Conservation (phyloP, 139 green algal genomes). For the Chlorella sp. region DNA sequence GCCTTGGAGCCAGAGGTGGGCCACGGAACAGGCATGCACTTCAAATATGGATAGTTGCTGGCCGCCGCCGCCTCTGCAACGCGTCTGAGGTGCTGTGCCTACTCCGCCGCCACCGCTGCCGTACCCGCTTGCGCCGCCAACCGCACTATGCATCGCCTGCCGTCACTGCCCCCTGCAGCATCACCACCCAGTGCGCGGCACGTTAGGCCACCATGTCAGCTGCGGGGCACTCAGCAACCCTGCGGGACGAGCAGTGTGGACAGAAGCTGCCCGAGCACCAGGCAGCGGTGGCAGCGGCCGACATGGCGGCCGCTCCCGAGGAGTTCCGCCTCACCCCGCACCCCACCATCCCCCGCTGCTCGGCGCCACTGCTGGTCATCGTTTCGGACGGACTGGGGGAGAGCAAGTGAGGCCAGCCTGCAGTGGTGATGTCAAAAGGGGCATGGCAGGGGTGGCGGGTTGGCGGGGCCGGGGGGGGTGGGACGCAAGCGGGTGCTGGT, state of each 20-base stretch:
- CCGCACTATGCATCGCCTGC: too few species aligned
- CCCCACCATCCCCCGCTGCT: neutral
- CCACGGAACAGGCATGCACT: too few species aligned
- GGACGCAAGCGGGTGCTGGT: neutral
- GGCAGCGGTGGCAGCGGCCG: neutral
- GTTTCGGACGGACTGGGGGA: conserved; percentile 78
- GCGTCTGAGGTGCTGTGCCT: too few species aligned
- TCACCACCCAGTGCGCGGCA: too few species aligned
- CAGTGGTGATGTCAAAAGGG: neutral
- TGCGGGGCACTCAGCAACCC: neutral
- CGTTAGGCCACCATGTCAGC: too few species aligned
- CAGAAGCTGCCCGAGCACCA: conserved; percentile 3
- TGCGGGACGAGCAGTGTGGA: conserved; percentile 24
- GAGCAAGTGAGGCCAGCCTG: conserved; percentile 31
- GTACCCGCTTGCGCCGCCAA: too few species aligned
- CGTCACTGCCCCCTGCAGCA: too few species aligned
- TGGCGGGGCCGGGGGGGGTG: neutral
- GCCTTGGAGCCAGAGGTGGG: too few species aligned
- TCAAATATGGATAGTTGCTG: too few species aligned
- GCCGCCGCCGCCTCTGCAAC: too few species aligned
- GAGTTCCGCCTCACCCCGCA: neutral
- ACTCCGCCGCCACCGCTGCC: too few species aligned
- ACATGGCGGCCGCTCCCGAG: neutral
- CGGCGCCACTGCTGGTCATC: conserved; percentile 12
- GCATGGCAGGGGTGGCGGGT: neutral